Evolutionary conservation across 352 stramenopile genomes (phyloP), one percentile per base, ranked within the genome.

Genomic region (Phytophthora syringae): DNA sequence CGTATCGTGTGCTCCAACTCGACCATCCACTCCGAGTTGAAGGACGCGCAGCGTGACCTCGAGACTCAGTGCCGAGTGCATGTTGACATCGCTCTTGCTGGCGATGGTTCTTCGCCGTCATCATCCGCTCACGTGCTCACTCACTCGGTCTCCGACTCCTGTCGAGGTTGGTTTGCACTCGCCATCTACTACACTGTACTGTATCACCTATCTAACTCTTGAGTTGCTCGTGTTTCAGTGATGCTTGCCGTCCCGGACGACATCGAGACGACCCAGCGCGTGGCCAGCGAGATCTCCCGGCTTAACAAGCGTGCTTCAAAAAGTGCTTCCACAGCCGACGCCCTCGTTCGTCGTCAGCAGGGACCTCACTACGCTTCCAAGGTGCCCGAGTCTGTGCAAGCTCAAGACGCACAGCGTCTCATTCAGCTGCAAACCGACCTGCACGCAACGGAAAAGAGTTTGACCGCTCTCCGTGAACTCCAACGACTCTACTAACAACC

Each of bases 301-400:
- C 60, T 96, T 16, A 69, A 82, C 22, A 96, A 96, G 45, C 83
- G 84, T 32, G 62, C 71, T 0, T 45, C 24, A 3, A 96, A 96
- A 64, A 84, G 76, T 55, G 32, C 72, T 11, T 75, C 80, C 7
- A 74, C 84, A 1, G 47, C 82, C 11, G 61, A 89, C 21, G 72
- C 63, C 13, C 76, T 94, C 1, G 21, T 71, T 13, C 52, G 66
- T 3, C 86, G 85, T 32, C 74, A 80, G 28, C 30, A 69, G 1
- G 74, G 79, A 21, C 50, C 74, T 3, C 76, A 87, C 11, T 96
- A 96, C 56, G 21, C 57, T 0, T 43, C 25, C 18, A 93, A 92
- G 43, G 88, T 96, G 16, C 88, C 88, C 0, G 79, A 91, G 22
- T 39, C 67, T 7, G 74, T 94, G 25, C 84, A 86, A 58, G 53